These are phyloP conservation scores for Cadophora sp. DNA, from an alignment of 2,329 filamentous ascomycete species.

Conservation along the genomic window DNA sequence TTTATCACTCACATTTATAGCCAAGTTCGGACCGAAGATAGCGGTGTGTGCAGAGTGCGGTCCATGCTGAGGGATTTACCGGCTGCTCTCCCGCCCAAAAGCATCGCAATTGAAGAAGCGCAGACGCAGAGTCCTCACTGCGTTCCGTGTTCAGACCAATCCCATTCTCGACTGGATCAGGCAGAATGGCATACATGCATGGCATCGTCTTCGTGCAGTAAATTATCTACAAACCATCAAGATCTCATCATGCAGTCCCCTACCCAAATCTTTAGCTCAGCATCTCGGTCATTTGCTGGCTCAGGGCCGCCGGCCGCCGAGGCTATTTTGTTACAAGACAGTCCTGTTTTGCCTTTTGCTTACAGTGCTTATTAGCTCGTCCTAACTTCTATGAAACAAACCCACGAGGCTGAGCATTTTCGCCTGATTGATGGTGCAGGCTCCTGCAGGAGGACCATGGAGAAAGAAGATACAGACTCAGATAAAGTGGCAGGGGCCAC, in stretches of 20 bases:
- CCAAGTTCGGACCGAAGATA: conserved; percentile 18
- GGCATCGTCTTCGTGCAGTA: neutral
- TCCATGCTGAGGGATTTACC: conserved; percentile 21
- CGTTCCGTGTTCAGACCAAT: conserved; percentile 12
- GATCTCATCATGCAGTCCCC: neutral
- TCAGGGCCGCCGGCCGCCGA: neutral
- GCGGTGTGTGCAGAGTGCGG: conserved; percentile 18
- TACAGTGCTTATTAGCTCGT: conserved; percentile 6
- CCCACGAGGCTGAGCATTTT: conserved; percentile 17
- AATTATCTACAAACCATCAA: neutral
- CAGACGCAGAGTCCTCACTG: conserved; percentile 20
- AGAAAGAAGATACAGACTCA: neutral
- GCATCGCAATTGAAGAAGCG: conserved; percentile 5
- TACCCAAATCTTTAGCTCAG: neutral
- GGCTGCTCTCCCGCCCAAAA: conserved; percentile 25
- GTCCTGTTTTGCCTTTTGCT: conserved; percentile 3
- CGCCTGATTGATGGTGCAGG: conserved; percentile 7
- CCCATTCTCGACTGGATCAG: neutral
- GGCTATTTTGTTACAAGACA: conserved; percentile 1
- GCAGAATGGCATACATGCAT: neutral
- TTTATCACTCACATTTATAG: neutral
- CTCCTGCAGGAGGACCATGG: neutral
- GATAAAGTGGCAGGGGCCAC: conserved; percentile 7
- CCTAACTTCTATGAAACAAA: conserved; percentile 23
- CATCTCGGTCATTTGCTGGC: neutral